Evolutionary conservation across 2,329 filamentous ascomycete genomes (phyloP), one percentile per base, ranked within the genome.

Genomic region (Exophiala spinifera): DNA sequence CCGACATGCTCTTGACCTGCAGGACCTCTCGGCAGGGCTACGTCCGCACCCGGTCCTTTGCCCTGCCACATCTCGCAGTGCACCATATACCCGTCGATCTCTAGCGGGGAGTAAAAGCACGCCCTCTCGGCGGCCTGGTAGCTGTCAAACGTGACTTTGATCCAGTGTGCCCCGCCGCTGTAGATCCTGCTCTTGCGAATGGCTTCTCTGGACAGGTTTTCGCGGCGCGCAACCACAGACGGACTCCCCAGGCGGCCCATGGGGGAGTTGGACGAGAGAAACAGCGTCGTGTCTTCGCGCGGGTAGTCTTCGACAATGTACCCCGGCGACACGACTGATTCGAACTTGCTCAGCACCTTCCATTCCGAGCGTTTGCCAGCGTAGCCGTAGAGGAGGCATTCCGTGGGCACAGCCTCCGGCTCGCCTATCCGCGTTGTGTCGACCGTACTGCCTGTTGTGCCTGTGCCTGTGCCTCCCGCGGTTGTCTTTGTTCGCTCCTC

Each of bases 241-340:
- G 53, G 47, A 19, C 54, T 40, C 4, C 58, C 57, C 33, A 63
- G 57, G 20, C 23, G 23, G 23, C 46, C 58, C 17, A 58, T 43
- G 6, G 61, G 60, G 1, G 60, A 61, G 64, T 90, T 86, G 59
- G 87, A 81, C 57, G 89, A 81, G 62, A 91, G 83, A 66, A 83
- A 81, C 59, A 85, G 80, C 52, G 83, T 78, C 2, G 89, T 88
- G n/a, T 92, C 87, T 60, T 88, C 85, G 59, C 92, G 85, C 7
- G 91, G 84, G 71, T 97, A 97, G 72, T 96, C 91, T 74, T 97
- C 92, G 71, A 91, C 91, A 68, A 96, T 89, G 59, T 83, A 76
- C 28, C 74, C 72, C 5, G 89, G 92, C 2, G 52, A 40, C 10
- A 63, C 63, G 39, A 95, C 84, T 56, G 86, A 82, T 75, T 96